Evolutionary conservation across 2,329 filamentous ascomycete species (phyloP).

Genomic region (Xylariaceae sp.): DNA sequence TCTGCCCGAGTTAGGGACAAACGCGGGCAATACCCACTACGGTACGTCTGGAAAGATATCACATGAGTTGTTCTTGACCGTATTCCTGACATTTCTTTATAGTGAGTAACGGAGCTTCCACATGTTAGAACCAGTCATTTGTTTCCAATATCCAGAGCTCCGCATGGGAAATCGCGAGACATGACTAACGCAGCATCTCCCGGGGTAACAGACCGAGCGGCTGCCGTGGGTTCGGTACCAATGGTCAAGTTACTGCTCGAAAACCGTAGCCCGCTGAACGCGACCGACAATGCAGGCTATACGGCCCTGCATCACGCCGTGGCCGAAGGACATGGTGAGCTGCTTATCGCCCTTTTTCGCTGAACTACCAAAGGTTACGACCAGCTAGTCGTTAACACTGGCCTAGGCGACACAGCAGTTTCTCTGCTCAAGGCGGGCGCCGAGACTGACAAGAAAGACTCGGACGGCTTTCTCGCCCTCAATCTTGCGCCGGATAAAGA

Average conservation of each 20-base stretch:
- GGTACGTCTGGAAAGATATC: too few species aligned
- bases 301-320: conserved; percentile 89
- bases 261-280: conserved; percentile 76
- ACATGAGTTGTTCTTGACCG: too few species aligned
- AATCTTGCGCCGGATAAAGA: conserved; percentile 84
- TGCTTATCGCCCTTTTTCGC: not conserved
- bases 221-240: conserved; percentile 83
- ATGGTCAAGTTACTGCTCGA: conserved; percentile 79
- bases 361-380: not conserved
- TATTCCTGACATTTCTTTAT: too few species aligned
- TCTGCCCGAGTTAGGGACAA: conserved; percentile 79
- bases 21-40: conserved; percentile 84
- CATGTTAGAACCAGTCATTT: too few species aligned
- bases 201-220: conserved; percentile 63
- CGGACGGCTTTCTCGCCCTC: conserved; percentile 68
- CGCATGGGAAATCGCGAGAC: too few species aligned
- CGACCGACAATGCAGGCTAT: conserved; percentile 76
- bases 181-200: too few species aligned
- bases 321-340: conserved; percentile 67
- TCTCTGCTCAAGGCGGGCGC: conserved; percentile 81
- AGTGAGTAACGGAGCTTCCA: too few species aligned
- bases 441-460: conserved; percentile 74
- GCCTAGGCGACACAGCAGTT: conserved; percentile 72
- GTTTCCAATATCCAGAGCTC: too few species aligned
- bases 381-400: not conserved